A percentile compares a stretch with the other conserved stretches of the same genome.
phyloP scores from a whole-genome alignment of 2,329 filamentous ascomycete genomes.

The Xylaria hypoxylon region DNA sequence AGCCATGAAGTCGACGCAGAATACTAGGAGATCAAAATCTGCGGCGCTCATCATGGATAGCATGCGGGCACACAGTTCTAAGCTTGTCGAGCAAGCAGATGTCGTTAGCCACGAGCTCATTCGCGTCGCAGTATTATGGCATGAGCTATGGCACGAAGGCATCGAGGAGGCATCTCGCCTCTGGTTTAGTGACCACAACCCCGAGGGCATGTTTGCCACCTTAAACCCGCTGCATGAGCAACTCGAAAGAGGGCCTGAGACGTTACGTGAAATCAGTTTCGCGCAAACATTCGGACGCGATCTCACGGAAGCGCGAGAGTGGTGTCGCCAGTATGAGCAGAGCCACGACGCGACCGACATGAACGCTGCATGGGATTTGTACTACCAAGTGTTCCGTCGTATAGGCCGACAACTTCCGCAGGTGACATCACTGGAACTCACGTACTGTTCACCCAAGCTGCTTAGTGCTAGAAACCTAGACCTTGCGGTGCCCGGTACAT shows the following conservation, averaged over 20 bases:
- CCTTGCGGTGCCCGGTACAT: conserved; percentile 95
- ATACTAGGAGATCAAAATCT: conserved; percentile 84
- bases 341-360: conserved; percentile 93
- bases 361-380: conserved; percentile 98
- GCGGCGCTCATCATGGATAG: conserved; percentile 96
- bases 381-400: conserved; percentile 97
- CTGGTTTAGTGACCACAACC: conserved; percentile 98
- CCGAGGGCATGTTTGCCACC: conserved; percentile 95
- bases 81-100: conserved; percentile 93
- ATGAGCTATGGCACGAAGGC: conserved; percentile 98
- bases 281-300: conserved; percentile 97
- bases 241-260: conserved; percentile 91
- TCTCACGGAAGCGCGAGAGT: conserved; percentile 92
- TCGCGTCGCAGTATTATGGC: conserved; percentile 95
- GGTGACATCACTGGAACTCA: conserved; percentile 89
- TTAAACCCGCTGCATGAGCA: conserved; percentile 91
- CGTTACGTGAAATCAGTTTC: conserved; percentile 94
- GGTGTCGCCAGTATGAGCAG: conserved; percentile 90
- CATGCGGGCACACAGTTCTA: conserved; percentile 94
- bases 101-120: conserved; percentile 97
- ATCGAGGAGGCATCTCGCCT: conserved; percentile 95
- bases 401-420: conserved; percentile 94
- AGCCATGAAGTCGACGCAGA: conserved; percentile 92
- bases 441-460: conserved; percentile 96
- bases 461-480: conserved; percentile 87